Percentiles rank a stretch among this genome's conserved stretches.
These are phyloP conservation scores for Colletotrichum cereale DNA, from an alignment of 2,329 filamentous ascomycete species.

Conservation along the genomic window DNA sequence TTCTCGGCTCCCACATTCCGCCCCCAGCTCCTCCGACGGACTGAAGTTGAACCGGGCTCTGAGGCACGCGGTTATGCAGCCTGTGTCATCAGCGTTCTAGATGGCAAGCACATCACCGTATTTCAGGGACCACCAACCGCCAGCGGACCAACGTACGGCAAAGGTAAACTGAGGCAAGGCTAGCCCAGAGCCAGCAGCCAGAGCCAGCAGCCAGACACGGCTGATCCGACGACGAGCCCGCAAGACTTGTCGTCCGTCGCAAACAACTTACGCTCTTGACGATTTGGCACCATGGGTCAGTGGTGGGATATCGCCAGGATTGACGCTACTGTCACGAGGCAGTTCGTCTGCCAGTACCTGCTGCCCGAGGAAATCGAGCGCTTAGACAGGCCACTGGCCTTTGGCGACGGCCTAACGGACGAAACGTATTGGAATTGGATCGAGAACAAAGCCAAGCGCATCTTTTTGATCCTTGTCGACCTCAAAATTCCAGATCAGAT, in stretches of 20 bases:
- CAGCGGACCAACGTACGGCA: constrained; percentile 14
- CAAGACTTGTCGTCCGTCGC: constrained; percentile 15
- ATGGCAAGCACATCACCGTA: constrained; percentile 29
- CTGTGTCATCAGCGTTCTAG: constrained; percentile 31
- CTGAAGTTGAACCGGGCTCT: constrained; percentile 23
- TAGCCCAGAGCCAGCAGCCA: constrained; percentile 10
- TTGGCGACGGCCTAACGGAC: constrained; percentile 77
- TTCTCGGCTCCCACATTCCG: constrained; percentile 13
- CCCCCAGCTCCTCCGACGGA: constrained; percentile 2
- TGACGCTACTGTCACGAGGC: constrained; percentile 75
- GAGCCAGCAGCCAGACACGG: constrained; percentile 1
- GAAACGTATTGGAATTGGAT: constrained; percentile 86
- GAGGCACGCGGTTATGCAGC: constrained; percentile 33
- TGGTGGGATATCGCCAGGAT: constrained; percentile 82
- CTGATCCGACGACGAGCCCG: constrained; percentile 6
- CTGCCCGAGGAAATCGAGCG: constrained; percentile 72
- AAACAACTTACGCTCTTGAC: not conserved
- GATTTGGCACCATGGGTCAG: constrained; percentile 39
- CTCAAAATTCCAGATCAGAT: constrained; percentile 79
- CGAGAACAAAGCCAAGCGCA: constrained; percentile 73
- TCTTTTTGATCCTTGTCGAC: constrained; percentile 80
- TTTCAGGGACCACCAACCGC: constrained; percentile 4
- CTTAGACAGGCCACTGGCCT: constrained; percentile 72
- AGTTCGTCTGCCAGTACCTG: constrained; percentile 75
- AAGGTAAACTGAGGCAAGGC: constrained; percentile 4